phyloP scores from a whole-genome alignment of 495 filamentous ascomycete species.

The Penicillium paradoxum region DNA sequence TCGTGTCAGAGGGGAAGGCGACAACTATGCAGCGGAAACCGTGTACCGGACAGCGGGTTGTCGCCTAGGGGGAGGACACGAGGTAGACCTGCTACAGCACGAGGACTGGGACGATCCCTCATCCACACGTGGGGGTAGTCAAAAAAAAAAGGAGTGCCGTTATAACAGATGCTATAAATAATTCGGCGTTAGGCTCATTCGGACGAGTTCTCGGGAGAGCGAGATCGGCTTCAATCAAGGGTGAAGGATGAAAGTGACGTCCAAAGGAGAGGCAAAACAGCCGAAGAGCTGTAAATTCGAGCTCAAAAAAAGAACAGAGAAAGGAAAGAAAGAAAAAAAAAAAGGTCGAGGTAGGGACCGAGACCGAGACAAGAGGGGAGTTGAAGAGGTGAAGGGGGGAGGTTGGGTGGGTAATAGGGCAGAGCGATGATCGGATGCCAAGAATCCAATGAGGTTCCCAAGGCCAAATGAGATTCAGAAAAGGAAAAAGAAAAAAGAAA shows the following conservation, averaged over 20 bases:
- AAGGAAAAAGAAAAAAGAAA: neutral
- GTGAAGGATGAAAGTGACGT: constrained; percentile 16
- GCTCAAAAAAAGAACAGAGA: constrained; percentile 7
- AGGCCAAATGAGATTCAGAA: neutral
- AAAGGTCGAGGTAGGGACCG: constrained; percentile 6
- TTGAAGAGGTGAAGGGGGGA: constrained; percentile 11
- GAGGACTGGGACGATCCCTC: constrained; percentile 22
- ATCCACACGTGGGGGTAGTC: constrained; percentile 17
- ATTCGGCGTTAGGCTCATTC: constrained; percentile 10
- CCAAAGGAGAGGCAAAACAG: constrained; percentile 9
- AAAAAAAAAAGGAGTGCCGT: constrained; percentile 17
- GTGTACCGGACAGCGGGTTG: constrained; percentile 36
- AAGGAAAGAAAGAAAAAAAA: constrained; percentile 15
- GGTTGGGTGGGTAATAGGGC: constrained; percentile 20
- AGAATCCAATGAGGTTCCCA: constrained; percentile 1
- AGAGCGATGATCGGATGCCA: constrained; percentile 23
- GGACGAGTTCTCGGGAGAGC: constrained; percentile 10
- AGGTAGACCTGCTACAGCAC: constrained; percentile 38
- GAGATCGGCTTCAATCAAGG: constrained; percentile 14
- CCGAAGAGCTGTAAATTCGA: neutral
- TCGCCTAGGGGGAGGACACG: constrained; percentile 4
- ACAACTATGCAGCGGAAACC: constrained; percentile 10
- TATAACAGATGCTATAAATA: constrained; percentile 21
- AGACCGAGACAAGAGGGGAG: constrained; percentile 7
- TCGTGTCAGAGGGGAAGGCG: constrained; percentile 7